Evolutionary conservation across 176 grass and related monocot species (phyloP), one percentile per base, ranked within the genome.

Genomic region (Cenchrus americanus): DNA sequence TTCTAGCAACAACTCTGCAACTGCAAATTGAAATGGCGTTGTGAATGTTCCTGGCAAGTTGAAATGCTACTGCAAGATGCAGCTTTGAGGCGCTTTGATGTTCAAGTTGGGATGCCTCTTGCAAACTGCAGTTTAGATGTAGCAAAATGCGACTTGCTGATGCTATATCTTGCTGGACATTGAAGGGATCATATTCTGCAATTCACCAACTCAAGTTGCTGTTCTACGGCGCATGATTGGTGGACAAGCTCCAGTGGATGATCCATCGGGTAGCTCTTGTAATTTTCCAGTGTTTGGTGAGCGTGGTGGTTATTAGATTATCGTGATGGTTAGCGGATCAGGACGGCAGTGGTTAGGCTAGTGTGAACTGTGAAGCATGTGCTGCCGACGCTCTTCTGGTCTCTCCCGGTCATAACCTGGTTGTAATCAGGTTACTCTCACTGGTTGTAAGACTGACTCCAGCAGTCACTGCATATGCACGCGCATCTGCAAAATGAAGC

Each of bases 201-300:
- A 22, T 27, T 23, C 3, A 40, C 42, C 46, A 64, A 24, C 70
- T 52, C 48, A 19, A 84, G 47, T 15, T 55, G 62, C 51, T 19
- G 65, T 66, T 59, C 15, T 24, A 8, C 11, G 17, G 21, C 46
- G 26, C 54, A 62, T 43, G 9, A 62, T 63, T 72, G 55, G 77
- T 15, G 57, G 21, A 22, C 21, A 22, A 10, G 57, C 10, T 22
- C 21, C 57, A 6, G 50, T 75, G 49, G 51, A 53, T 53, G 18
- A 19, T 57, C 43, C 14, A 48, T 50, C 34, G 54, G 66, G 30
- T 18, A 6, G 34, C 46, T 65, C 37, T 53, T 73, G 69, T 66
- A n/a, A 7, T 43, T 74, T 54, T 54, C 23, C 17, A 2, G 24
- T 68, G 69, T 58, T 81, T 66, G 60, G 77, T 86, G 77, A 18